Conservation (phyloP, 306 rosid species). For the Cotoneaster glaucophyllus region DNA sequence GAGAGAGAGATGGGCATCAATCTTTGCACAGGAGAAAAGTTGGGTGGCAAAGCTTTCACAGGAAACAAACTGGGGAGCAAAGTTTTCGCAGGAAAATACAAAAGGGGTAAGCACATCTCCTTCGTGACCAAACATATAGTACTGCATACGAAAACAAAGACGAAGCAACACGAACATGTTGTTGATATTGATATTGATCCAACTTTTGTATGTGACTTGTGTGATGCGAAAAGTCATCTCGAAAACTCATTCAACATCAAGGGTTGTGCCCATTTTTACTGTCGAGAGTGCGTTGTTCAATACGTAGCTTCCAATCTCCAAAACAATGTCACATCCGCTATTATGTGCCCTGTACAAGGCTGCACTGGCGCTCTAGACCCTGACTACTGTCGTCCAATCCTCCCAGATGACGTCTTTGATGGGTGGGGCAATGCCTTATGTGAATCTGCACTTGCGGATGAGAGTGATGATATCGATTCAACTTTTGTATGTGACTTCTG, state of each 20-base stretch:
- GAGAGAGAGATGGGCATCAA: neutral
- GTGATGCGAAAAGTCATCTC: neutral
- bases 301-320: conserved; percentile 44
- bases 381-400: conserved; percentile 21
- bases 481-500: neutral
- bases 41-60: neutral
- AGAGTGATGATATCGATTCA: neutral
- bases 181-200: neutral
- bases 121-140: no score
- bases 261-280: conserved; percentile 34
- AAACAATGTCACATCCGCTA: conserved; percentile 18
- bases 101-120: neutral
- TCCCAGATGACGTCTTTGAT: conserved; percentile 28
- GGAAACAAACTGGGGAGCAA: neutral
- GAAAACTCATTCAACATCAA: neutral
- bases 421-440: conserved; percentile 22
- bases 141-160: no score
- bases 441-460: neutral
- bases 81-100: neutral
- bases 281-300: conserved; percentile 36
- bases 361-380: conserved; percentile 24
- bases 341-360: conserved; percentile 38
- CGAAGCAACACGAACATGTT: neutral
- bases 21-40: neutral
- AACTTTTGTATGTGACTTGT: neutral